phyloP scores from a whole-genome alignment of 139 green algal species.

The Chlamydomonas urium region DNA sequence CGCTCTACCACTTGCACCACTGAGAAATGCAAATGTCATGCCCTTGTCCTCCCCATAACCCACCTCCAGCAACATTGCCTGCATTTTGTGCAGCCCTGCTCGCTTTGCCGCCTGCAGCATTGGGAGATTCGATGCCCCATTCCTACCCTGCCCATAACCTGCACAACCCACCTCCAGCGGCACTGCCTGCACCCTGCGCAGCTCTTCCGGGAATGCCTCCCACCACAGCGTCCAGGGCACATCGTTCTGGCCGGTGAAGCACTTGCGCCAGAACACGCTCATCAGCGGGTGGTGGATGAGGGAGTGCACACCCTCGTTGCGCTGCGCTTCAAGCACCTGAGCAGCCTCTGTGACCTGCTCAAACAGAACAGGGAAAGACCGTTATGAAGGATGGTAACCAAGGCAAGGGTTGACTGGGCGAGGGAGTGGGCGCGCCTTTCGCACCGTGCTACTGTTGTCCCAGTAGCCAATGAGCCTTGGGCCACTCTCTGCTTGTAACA shows the following conservation, averaged over 20 bases:
- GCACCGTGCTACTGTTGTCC: no score
- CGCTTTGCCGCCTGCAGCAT: no score
- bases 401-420: no score
- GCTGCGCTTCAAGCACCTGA: constrained; percentile 18
- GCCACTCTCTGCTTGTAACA: background rate
- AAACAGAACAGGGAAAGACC: background rate
- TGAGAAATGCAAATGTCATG: no score
- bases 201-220: constrained; percentile 31
- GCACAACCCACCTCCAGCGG: constrained; percentile 8
- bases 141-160: no score
- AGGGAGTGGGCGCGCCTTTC: no score
- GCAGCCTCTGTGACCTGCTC: constrained; percentile 24
- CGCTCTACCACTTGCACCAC: no score
- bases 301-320: constrained; percentile 32
- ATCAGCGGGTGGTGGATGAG: constrained; percentile 31
- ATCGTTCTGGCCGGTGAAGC: constrained; percentile 25
- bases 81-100: no score
- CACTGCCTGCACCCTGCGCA: constrained; percentile 15
- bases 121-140: no score
- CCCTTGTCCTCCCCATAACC: no score
- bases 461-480: background rate
- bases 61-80: no score
- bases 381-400: background rate
- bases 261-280: constrained; percentile 31
- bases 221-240: constrained; percentile 31